Evolutionary conservation across 2,329 filamentous ascomycete genomes (phyloP).

Genomic region (Trichocomaceae sp.): DNA sequence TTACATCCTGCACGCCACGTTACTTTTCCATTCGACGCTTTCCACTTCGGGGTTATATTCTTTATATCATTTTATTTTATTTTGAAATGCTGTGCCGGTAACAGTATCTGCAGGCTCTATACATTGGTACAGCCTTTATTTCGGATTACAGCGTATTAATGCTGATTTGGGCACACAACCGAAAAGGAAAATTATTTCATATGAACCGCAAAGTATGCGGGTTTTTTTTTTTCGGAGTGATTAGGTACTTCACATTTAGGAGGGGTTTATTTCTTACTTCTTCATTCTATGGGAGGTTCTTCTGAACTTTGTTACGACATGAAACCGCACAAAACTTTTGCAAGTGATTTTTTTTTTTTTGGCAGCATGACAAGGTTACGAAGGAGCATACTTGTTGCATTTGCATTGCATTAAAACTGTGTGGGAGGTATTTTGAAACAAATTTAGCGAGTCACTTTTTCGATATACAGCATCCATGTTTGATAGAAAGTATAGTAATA

Average conservation of each 20-base stretch:
- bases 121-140: background rate
- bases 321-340: too few species aligned
- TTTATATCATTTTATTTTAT: background rate
- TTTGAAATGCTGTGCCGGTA: conserved; percentile 9
- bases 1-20: background rate
- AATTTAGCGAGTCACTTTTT: conserved; percentile 11
- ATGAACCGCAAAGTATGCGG: too few species aligned
- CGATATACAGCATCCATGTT: conserved; percentile 1
- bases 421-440: conserved; percentile 10
- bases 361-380: background rate
- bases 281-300: background rate
- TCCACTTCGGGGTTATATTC: background rate
- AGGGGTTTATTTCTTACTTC: background rate
- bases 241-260: background rate
- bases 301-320: conserved; percentile 1
- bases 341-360: background rate
- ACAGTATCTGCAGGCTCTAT: background rate
- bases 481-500: conserved; percentile 8
- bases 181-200: background rate
- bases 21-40: background rate
- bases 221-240: background rate
- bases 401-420: conserved; percentile 10
- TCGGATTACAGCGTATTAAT: conserved; percentile 10
- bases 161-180: background rate
- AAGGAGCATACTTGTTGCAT: background rate